Percentiles rank a stretch among this genome's conserved stretches.
phyloP scores from a whole-genome alignment of 2,329 filamentous ascomycete genomes.

The Talaromyces rugulosus region DNA sequence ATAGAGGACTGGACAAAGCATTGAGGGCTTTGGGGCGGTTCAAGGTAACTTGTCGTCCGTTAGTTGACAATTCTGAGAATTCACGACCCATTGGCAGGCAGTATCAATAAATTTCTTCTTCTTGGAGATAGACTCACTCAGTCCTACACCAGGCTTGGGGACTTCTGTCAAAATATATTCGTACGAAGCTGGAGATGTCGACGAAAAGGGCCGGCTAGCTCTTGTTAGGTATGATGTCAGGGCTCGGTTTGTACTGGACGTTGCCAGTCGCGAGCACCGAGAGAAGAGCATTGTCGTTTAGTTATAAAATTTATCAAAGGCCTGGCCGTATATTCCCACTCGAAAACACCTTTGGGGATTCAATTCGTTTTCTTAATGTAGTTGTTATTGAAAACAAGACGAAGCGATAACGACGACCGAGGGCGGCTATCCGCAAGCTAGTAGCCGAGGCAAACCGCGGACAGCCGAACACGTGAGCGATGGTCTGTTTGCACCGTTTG shows the following conservation, averaged over 20 bases:
- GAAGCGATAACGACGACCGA: background rate
- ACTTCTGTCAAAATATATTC: slow-evolving; percentile 78
- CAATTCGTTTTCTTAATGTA: background rate
- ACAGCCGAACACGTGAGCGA: slow-evolving; percentile 8
- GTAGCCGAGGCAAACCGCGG: slow-evolving; percentile 13
- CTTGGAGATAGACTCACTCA: slow-evolving; percentile 57
- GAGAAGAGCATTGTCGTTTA: slow-evolving; percentile 31
- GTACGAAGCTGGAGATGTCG: slow-evolving; percentile 51
- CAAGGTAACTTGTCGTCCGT: slow-evolving; percentile 65
- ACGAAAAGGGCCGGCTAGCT: slow-evolving; percentile 35
- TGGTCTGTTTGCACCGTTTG: slow-evolving; percentile 12
- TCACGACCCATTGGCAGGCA: background rate
- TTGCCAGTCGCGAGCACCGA: slow-evolving; percentile 58
- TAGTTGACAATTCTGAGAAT: background rate
- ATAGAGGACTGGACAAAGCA: slow-evolving; percentile 85
- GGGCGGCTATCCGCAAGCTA: background rate
- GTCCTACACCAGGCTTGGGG: slow-evolving; percentile 82
- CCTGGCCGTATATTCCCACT: background rate
- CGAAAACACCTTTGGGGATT: background rate
- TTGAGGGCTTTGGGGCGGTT: slow-evolving; percentile 95
- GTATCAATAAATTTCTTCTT: background rate
- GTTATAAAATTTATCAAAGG: background rate
- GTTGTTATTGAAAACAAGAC: background rate
- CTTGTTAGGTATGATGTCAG: slow-evolving; percentile 33
- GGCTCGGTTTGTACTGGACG: slow-evolving; percentile 47